Percentiles rank a stretch among this genome's conserved stretches.
Evolutionary conservation across 2,329 filamentous ascomycete species (phyloP).

Genomic region (Exophiala aquamarina): DNA sequence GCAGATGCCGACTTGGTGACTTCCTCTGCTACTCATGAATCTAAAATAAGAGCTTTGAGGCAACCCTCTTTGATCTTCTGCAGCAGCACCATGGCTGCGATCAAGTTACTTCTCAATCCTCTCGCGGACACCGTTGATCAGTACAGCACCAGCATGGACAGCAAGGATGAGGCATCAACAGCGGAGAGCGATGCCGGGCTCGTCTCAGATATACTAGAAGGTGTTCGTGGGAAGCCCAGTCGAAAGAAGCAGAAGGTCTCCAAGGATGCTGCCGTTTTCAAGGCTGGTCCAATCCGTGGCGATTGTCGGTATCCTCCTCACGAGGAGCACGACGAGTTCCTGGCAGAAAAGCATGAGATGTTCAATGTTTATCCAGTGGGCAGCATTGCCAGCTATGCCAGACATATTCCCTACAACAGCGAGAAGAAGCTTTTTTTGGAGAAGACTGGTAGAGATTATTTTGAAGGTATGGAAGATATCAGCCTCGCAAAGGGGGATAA

Average conservation of each 20-base stretch:
- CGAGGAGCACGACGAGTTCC: conserved; percentile 62
- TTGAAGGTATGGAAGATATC: conserved; percentile 68
- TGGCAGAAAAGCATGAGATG: conserved; percentile 58
- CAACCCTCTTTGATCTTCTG: too few species aligned
- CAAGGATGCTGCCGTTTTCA: conserved; percentile 65
- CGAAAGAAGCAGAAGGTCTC: conserved; percentile 56
- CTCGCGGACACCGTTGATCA: conserved; percentile 11
- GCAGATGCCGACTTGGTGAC: too few species aligned
- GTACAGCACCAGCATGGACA: conserved; percentile 17
- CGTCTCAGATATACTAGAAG: conserved; percentile 5
- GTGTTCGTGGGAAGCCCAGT: conserved; percentile 21
- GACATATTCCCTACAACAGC: conserved; percentile 91
- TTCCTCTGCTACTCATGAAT: too few species aligned
- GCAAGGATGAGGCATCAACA: conserved; percentile 16
- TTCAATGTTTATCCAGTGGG: conserved; percentile 68
- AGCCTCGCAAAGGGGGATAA: too few species aligned
- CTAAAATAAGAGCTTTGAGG: too few species aligned
- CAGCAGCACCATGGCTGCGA: conserved; percentile 22
- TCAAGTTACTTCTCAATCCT: conserved; percentile 27
- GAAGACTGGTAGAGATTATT: conserved; percentile 83
- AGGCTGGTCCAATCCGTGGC: conserved; percentile 63
- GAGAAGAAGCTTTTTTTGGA: conserved; percentile 86
- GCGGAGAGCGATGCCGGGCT: conserved; percentile 11
- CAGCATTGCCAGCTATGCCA: conserved; percentile 58
- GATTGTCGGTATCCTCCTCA: conserved; percentile 72